phyloP scores from a whole-genome alignment of 2,329 filamentous ascomycete species.

The Sclerotinia sclerotiorum region DNA sequence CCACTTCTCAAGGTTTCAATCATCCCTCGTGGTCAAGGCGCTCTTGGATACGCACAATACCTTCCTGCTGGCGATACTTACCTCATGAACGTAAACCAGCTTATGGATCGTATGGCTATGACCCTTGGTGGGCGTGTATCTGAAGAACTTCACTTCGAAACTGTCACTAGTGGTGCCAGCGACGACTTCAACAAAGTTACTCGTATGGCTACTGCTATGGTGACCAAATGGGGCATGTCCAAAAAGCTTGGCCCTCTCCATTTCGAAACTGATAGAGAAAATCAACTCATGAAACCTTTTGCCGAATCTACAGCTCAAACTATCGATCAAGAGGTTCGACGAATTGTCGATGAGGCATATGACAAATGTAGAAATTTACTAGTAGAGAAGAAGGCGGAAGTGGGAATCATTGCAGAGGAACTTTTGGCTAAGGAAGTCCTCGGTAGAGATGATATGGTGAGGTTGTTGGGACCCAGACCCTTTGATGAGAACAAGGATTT shows the following conservation, averaged over 20 bases:
- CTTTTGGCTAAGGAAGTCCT: slow-evolving; percentile 89
- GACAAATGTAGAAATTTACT: slow-evolving; percentile 83
- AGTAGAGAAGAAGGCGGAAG: slow-evolving; percentile 79
- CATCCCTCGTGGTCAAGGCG: slow-evolving; percentile 91
- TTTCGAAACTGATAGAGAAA: slow-evolving; percentile 74
- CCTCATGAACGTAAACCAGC: slow-evolving; percentile 90
- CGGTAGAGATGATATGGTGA: slow-evolving; percentile 85
- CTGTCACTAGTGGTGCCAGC: slow-evolving; percentile 89
- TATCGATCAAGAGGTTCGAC: slow-evolving; percentile 87
- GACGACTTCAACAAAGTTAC: slow-evolving; percentile 99
- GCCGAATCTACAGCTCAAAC: slow-evolving; percentile 89
- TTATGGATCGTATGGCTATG: slow-evolving; percentile 99
- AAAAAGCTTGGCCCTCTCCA: slow-evolving; percentile 89
- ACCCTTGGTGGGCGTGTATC: slow-evolving; percentile 92
- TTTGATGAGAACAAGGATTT: slow-evolving; percentile 86
- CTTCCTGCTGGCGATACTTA: slow-evolving; percentile 90
- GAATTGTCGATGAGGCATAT: slow-evolving; percentile 91
- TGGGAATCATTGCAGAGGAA: slow-evolving; percentile 90
- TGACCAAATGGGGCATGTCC: slow-evolving; percentile 99
- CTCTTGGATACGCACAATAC: slow-evolving; percentile 94
- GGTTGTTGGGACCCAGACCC: slow-evolving; percentile 79
- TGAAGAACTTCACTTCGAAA: slow-evolving; percentile 95
- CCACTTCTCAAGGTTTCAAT: slow-evolving; percentile 98
- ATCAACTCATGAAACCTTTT: slow-evolving; percentile 90
- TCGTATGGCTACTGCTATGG: slow-evolving; percentile 93